These are phyloP conservation scores for Aspergillus texensis DNA, from an alignment of 2,329 filamentous ascomycete genomes.

Conservation along the genomic window DNA sequence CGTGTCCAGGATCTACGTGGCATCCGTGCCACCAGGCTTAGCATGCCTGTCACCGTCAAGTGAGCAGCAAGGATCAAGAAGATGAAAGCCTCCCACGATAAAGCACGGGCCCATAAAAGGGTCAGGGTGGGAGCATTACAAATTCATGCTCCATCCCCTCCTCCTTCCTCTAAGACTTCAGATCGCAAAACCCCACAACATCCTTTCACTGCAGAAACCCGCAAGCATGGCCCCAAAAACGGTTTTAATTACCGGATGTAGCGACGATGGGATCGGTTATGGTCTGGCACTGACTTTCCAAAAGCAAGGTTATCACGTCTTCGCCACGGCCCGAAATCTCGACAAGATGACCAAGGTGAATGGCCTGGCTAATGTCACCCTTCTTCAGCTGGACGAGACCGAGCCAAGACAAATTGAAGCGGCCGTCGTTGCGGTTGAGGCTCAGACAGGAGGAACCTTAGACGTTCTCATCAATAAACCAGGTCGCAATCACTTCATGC, in stretches of 20 bases:
- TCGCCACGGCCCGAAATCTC: slow-evolving; percentile 39
- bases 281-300: slow-evolving; percentile 41
- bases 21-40: too few relatives aligned
- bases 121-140: too few relatives aligned
- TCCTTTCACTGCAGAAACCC: background rate
- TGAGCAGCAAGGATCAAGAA: too few relatives aligned
- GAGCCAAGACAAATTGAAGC: slow-evolving; percentile 29
- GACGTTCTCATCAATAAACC: slow-evolving; percentile 49
- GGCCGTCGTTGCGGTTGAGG: slow-evolving; percentile 21
- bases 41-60: too few relatives aligned
- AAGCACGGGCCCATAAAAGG: too few relatives aligned
- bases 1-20: too few relatives aligned
- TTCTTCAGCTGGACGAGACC: slow-evolving; percentile 34
- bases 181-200: too few relatives aligned
- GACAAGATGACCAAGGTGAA: slow-evolving; percentile 31
- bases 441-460: slow-evolving; percentile 35
- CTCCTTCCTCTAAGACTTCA: too few relatives aligned
- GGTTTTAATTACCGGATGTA: slow-evolving; percentile 45
- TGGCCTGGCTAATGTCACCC: slow-evolving; percentile 26
- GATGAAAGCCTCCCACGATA: too few relatives aligned
- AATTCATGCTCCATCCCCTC: too few relatives aligned
- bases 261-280: slow-evolving; percentile 41
- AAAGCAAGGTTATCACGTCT: slow-evolving; percentile 36
- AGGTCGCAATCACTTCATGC: slow-evolving; percentile 36
- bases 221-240: background rate